Evolutionary conservation across 345 rosid species (phyloP), one percentile per base, ranked within the genome.

Genomic region (Bruguiera gymnorhiza): DNA sequence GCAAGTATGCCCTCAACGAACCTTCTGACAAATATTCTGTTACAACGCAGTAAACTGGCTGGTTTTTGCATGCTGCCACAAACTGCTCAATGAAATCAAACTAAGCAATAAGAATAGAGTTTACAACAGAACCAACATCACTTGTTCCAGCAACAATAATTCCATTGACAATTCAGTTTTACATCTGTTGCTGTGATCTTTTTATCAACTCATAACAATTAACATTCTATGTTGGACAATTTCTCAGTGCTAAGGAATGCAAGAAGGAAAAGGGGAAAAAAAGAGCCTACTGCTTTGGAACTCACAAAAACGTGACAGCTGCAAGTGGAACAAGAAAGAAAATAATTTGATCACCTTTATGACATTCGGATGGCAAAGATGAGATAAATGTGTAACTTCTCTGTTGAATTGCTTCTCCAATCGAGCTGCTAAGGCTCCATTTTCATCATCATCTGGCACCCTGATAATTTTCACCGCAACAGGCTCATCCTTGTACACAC

Each of bases 401-500:
- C 92, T 83, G 29, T 86, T 82, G 68, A 88, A 95, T 77, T 92
- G 99, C 48, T 90, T 92, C 84, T 84, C 92, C 60, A 95, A 77
- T 32, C 94, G 85, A 70, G 77, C 81, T 15, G 90, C 89, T 76
- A 92, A 79, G 59, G 74, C 70, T 73, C 84, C 90, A 60, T 82
- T 89, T 68, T 92, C 99, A 27, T 87, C 98, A 73, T 87, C 98
- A 75, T 92, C 99, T 6, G 96, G 94, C 9, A 79, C 87, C 80
- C 85, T 86, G 60, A 95, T 90, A 70, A 95, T 88, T 83, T 95
- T 95, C 72, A 95, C 98, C 0, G 99, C 99, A 73, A 95, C 99
- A 58, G 97, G 86, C 68, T 95, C 88, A 60, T 92, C 98, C 53
- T 87, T 88, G 73, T 95, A 95, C 63, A 87, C 79, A 52, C 99